These are phyloP conservation scores for Exsudoporus floridanus DNA, from an alignment of 1,284 basidiomycete species.

Conservation along the genomic window DNA sequence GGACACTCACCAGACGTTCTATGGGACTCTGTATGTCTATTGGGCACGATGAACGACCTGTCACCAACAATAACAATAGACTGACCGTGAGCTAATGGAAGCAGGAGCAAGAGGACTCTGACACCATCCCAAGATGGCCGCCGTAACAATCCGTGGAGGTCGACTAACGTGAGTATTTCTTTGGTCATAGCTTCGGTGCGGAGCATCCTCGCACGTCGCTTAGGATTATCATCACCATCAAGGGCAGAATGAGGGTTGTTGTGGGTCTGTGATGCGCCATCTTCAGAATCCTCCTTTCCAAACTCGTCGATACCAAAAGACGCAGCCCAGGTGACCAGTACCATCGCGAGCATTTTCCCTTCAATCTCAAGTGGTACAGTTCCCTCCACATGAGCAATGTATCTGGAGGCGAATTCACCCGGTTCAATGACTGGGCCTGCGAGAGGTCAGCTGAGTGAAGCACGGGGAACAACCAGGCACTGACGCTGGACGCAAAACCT, in stretches of 20 bases:
- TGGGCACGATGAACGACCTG: constrained; percentile 11
- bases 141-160: constrained; percentile 75
- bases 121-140: constrained; percentile 85
- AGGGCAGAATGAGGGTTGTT: constrained; percentile 11
- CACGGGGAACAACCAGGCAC: constrained; percentile 26
- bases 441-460: constrained; percentile 1
- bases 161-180: constrained; percentile 75
- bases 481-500: constrained; percentile 81
- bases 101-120: constrained; percentile 68
- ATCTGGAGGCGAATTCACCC: constrained; percentile 71
- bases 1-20: constrained; percentile 47
- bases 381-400: constrained; percentile 59
- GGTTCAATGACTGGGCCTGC: constrained; percentile 73
- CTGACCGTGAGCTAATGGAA: constrained; percentile 79
- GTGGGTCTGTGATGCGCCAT: constrained; percentile 23
- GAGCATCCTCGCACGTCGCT: constrained; percentile 15
- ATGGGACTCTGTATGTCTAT: constrained; percentile 48
- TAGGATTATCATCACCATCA: constrained; percentile 24
- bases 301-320: constrained; percentile 83
- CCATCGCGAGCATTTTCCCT: constrained; percentile 64
- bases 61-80: constrained; percentile 4
- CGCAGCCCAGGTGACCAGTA: constrained; percentile 81
- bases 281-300: constrained; percentile 39
- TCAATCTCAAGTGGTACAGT: constrained; percentile 54
- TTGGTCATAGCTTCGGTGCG: constrained; percentile 59